Evolutionary conservation across 2,329 filamentous ascomycete species (phyloP).

Genomic region (Colletotrichum sp.): DNA sequence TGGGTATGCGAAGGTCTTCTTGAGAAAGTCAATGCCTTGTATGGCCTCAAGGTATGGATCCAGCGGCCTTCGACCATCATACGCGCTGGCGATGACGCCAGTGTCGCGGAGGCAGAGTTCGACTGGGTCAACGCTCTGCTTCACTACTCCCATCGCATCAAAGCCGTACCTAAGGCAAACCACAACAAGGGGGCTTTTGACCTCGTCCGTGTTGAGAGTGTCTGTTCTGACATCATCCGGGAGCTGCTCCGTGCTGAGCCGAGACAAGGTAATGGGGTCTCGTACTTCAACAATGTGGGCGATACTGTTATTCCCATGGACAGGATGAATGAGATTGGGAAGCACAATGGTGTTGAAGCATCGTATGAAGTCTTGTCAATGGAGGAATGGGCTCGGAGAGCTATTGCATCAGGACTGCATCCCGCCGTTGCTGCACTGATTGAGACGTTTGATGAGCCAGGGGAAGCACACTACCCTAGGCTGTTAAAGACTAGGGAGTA

Average conservation of each 20-base stretch:
- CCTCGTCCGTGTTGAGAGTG: neutral
- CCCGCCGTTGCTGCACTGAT: neutral
- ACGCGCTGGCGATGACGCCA: neutral
- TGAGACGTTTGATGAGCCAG: neutral
- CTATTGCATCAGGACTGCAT: neutral
- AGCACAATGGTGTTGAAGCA: neutral
- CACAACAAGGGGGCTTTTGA: neutral
- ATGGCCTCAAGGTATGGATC: neutral
- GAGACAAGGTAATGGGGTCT: neutral
- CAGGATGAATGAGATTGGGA: neutral
- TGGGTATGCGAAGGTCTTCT: neutral
- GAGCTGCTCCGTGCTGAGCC: neutral
- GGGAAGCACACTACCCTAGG: neutral
- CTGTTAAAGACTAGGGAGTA: neutral
- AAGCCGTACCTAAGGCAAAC: neutral
- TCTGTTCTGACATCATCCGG: neutral
- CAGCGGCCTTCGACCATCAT: neutral
- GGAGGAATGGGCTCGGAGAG: neutral
- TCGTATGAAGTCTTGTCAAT: neutral
- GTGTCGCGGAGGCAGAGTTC: neutral
- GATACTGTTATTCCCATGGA: neutral
- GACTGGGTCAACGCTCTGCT: neutral
- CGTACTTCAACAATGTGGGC: neutral
- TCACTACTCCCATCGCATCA: neutral
- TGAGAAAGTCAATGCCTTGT: neutral